Evolutionary conservation across 768 basidiomycete genomes (phyloP), one percentile per base, ranked within the genome.

Genomic region (Pleurotus giganteus): DNA sequence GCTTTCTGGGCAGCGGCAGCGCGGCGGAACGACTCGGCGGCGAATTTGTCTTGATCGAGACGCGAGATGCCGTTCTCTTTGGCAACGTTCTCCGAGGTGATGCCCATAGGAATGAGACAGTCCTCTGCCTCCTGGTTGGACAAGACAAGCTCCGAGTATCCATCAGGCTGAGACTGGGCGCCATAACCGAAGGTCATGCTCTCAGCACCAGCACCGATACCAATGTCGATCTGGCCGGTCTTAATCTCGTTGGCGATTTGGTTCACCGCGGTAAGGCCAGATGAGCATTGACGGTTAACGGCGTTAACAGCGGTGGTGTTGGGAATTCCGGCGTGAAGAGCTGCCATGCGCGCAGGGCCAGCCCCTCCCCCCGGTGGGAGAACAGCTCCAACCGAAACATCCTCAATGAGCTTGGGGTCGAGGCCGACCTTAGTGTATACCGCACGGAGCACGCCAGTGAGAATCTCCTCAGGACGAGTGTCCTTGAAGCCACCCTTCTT

Each of bases 31-130:
- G 91, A 94, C 41, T 75, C 69, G 12, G 91, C 91, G 4, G 94
- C 86, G 63, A 95, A 94, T 54, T 77, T 80, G 74, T 96, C 94
- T 71, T 95, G 91, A n/a, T 69, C 71, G 45, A 77, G 75, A 51
- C 94, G 88, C 26, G 86, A 75, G 66, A 96, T 83, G 56, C 76
- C 74, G 69, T 80, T 95, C 53, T 92, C 84, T 46, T 76, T 67
- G 11, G 94, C 91, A 60, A 94, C 91, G 67, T 94, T 94, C 75
- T 95, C 93, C n/a, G 89, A 92, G 17, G 94, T 94, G 74, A 94
- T 86, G 31, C 94, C 94, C 91, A 93, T 93, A 41, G 91, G 91
- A 55, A 91, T 74, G 24, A 89, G 76, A 66, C 91, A 94, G 72
- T 94, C 92, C 55, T 81, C 81, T 2, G 92, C 82, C 60, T 89